Conservation (phyloP, 495 filamentous ascomycete species). For the Penicillium tannophilum region DNA sequence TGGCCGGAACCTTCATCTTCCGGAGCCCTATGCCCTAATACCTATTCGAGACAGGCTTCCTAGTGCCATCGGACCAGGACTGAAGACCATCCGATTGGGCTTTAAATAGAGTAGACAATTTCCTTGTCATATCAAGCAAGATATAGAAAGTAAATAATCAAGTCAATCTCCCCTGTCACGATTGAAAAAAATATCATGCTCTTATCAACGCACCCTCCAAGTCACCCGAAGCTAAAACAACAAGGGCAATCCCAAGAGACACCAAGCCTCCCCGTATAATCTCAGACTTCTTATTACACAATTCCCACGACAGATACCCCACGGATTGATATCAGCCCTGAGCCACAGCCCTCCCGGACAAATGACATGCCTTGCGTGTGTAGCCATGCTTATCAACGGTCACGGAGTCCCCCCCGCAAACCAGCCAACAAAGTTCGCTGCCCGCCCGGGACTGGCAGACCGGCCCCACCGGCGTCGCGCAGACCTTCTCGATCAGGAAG, state of each 20-base stretch:
- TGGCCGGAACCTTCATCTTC: constrained; percentile 10
- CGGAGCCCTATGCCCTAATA: constrained; percentile 26
- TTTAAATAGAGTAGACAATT: background rate
- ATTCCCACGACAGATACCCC: constrained; percentile 12
- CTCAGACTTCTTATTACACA: constrained; percentile 15
- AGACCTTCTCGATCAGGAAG: constrained; percentile 36
- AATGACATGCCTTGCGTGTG: constrained; percentile 10
- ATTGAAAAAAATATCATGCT: background rate
- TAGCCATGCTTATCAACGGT: constrained; percentile 15
- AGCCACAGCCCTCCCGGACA: constrained; percentile 1
- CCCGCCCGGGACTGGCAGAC: constrained; percentile 30
- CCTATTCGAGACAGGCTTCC: constrained; percentile 8
- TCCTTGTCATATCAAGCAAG: background rate
- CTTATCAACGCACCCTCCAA: background rate
- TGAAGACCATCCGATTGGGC: constrained; percentile 1
- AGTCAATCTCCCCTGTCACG: background rate
- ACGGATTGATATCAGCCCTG: constrained; percentile 6
- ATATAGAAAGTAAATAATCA: background rate
- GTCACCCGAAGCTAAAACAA: constrained; percentile 5
- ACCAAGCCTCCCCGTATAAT: background rate
- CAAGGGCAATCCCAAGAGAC: constrained; percentile 18
- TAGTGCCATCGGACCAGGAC: constrained; percentile 8
- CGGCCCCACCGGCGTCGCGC: constrained; percentile 28
- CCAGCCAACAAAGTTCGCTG: constrained; percentile 9
- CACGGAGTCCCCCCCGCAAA: constrained; percentile 17